A percentile compares a stretch with the other conserved stretches of the same genome.
Evolutionary conservation across 371 early-diverging fungal species (phyloP).

Genomic region (Gilbertella persicaria): DNA sequence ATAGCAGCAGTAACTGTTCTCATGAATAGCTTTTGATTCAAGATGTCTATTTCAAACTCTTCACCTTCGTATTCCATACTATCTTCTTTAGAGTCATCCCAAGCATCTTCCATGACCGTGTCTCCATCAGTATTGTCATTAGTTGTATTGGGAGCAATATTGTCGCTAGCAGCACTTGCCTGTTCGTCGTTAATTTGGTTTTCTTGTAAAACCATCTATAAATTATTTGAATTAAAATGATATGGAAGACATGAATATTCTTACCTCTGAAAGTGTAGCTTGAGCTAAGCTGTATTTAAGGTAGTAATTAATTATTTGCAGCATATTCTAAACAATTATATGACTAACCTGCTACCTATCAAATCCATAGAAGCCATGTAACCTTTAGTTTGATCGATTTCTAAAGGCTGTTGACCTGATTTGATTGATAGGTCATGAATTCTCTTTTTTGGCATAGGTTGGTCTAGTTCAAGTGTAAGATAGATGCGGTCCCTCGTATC

Average conservation of each 20-base stretch:
- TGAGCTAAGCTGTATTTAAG: constrained; percentile 26
- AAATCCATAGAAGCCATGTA: constrained; percentile 34
- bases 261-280: constrained; percentile 28
- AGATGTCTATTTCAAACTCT: constrained; percentile 47
- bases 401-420: constrained; percentile 8
- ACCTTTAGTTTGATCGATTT: not conserved
- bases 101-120: constrained; percentile 3
- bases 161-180: not conserved
- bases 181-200: not conserved
- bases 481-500: constrained; percentile 28
- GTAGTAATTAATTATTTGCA: not conserved
- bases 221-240: not conserved
- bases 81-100: not conserved
- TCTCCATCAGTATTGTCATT: not conserved
- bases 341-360: constrained; percentile 43
- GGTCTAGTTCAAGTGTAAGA: constrained; percentile 21
- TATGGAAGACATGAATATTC: not conserved
- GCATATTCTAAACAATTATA: constrained; percentile 5
- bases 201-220: constrained; percentile 21
- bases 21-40: constrained; percentile 69
- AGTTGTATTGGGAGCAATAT: not conserved
- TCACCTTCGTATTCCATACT: not conserved
- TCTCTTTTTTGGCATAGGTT: constrained; percentile 34
- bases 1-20: constrained; percentile 50
- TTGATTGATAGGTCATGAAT: constrained; percentile 41